Evolutionary conservation across 352 stramenopile species (phyloP), one percentile per base, ranked within the genome.

Genomic region (Phytophthora uliginosa): DNA sequence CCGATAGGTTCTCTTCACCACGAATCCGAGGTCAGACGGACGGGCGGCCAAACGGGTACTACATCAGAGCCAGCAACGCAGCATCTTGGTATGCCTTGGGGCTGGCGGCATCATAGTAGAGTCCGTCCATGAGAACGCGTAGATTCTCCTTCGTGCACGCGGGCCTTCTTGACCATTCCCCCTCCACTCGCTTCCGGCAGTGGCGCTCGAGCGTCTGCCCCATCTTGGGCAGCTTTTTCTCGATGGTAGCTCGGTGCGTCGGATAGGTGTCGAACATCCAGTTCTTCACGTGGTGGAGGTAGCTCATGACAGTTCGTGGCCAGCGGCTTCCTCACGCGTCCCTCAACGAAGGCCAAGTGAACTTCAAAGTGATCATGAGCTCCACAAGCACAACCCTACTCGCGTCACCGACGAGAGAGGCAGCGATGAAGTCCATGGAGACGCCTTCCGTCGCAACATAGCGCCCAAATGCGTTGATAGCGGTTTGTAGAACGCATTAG

Each of bases 11-110:
- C 26, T 4, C 26, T 31, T 31, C 26, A 31, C 26, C 26, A 31
- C 26, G 26, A 31, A 31, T 31, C 26, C 26, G 26, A 31, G 26
- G 26, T 31, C 26, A 31, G n/a, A n/a, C n/a, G n/a, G 26, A 31
- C 26, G 26, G 3, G 26, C 26, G 26, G 26, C 26, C 26, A 31
- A 31, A 31, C 26, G 26, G 3, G 26, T 31, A 31, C 26, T 4
- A 31, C 26, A 31, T 31, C 26, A 31, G 26, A 31, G 26, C 26
- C 26, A 31, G 26, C 7, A 31, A 57, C 61, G 55, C 64, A 4
- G 69, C 69, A 22, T 81, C 69, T 52, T 81, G 63, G 17, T 81
- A 72, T n/a, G 73, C 56, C 1, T 51, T 55, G 8, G 36, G 3
- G 1, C n/a, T 63, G 5, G 15, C 20, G 1, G 62, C 47, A 18